Conservation (phyloP, 2,329 filamentous ascomycete genomes). For the Pseudogymnoascus sp. region DNA sequence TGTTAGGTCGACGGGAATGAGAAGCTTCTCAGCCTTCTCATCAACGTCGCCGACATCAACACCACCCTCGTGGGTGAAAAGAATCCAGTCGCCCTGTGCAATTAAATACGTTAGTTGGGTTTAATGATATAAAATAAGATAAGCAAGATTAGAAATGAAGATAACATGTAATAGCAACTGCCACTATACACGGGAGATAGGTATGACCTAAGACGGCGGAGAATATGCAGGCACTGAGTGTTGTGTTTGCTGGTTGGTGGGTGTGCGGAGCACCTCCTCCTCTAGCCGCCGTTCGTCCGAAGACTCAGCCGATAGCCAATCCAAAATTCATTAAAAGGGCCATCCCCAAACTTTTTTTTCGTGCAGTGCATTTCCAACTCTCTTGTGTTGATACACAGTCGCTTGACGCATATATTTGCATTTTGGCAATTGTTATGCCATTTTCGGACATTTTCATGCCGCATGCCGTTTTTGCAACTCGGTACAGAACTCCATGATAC, state of each 20-base stretch:
- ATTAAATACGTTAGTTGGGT: constrained; percentile 3
- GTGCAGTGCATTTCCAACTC: not conserved
- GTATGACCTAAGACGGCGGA: not conserved
- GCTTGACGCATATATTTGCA: not conserved
- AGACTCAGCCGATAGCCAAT: not conserved
- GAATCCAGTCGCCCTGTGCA: constrained; percentile 91
- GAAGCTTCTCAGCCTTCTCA: constrained; percentile 95
- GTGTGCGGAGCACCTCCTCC: constrained; percentile 1
- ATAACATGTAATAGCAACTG: not conserved
- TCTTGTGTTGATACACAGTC: not conserved
- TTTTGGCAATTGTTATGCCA: not conserved
- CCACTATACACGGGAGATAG: not conserved
- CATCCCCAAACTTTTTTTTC: not conserved
- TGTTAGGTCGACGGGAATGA: constrained; percentile 91
- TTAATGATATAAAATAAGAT: not conserved
- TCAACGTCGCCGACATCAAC: constrained; percentile 99
- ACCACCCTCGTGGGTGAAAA: constrained; percentile 99
- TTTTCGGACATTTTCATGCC: not conserved
- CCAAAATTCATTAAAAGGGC: not conserved
- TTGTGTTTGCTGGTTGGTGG: not conserved
- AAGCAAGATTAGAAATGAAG: not conserved
- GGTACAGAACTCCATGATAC: not conserved
- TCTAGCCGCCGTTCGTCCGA: constrained; percentile 9
- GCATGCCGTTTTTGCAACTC: not conserved
- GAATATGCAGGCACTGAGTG: not conserved